Evolutionary conservation across 495 filamentous ascomycete genomes (phyloP).

Genomic region (Aspergillus panamensis): DNA sequence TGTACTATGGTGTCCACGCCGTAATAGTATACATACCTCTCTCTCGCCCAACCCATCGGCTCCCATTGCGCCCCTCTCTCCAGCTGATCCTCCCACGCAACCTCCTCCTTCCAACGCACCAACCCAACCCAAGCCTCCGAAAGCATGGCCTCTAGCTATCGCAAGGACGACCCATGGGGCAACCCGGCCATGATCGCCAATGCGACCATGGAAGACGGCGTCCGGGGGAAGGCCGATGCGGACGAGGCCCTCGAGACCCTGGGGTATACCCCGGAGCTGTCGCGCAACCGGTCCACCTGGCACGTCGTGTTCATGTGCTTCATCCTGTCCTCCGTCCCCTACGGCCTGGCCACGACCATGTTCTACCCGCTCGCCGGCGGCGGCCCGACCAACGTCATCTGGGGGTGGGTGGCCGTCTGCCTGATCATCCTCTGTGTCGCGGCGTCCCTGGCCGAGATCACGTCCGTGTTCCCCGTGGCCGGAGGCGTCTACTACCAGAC

Average conservation of each 20-base stretch:
- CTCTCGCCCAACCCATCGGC: not conserved
- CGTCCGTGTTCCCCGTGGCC: conserved; percentile 67
- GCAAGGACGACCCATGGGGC: not conserved
- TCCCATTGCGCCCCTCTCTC: not conserved
- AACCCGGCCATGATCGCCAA: not conserved
- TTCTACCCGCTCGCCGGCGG: conserved; percentile 64
- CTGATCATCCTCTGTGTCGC: conserved; percentile 69
- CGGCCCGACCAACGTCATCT: conserved; percentile 62
- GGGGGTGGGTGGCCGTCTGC: conserved; percentile 67
- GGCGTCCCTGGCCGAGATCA: conserved; percentile 69
- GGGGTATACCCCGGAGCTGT: conserved; percentile 54
- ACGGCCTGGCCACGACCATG: conserved; percentile 65
- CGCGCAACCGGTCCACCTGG: conserved; percentile 50
- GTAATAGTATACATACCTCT: not conserved
- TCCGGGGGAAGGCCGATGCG: conserved; percentile 11
- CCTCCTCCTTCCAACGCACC: not conserved
- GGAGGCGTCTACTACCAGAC: conserved; percentile 76
- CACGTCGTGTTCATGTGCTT: conserved; percentile 35
- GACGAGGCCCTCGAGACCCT: conserved; percentile 32
- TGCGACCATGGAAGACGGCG: conserved; percentile 6
- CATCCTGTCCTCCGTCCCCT: conserved; percentile 55
- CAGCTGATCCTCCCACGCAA: not conserved
- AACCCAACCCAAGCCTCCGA: too few relatives aligned
- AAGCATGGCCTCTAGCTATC: not conserved
- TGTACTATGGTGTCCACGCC: not conserved